Percentiles rank a stretch among this genome's conserved stretches.
phyloP scores from a whole-genome alignment of 495 filamentous ascomycete species.

The Neurospora tetraspora region DNA sequence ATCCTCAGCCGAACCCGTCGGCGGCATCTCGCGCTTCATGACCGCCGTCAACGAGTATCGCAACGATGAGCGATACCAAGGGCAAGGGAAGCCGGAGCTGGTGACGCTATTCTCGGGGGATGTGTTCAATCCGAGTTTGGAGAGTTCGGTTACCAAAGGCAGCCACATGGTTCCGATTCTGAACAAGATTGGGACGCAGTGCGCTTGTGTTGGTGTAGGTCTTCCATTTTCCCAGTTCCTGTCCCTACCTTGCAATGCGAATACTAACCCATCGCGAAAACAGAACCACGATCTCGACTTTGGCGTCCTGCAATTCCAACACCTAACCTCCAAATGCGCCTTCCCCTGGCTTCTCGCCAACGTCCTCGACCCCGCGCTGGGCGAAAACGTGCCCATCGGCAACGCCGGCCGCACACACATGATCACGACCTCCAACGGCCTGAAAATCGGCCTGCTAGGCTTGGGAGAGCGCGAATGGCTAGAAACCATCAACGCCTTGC shows the following conservation, averaged over 20 bases:
- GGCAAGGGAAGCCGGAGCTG: conserved; percentile 45
- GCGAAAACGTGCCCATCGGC: conserved; percentile 55
- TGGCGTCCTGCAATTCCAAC: conserved; percentile 67
- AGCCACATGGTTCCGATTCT: conserved; percentile 83
- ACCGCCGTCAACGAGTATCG: conserved; percentile 68
- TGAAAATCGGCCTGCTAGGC: conserved; percentile 79
- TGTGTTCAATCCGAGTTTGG: conserved; percentile 82
- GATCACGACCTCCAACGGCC: conserved; percentile 66
- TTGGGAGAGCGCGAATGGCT: conserved; percentile 72
- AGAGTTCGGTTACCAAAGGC: conserved; percentile 77
- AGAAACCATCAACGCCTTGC: conserved; percentile 76
- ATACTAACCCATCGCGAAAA: too few relatives aligned
- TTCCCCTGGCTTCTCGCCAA: conserved; percentile 92
- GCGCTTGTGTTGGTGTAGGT: conserved; percentile 70
- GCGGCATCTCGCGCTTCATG: conserved; percentile 71
- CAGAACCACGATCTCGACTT: conserved; percentile 91
- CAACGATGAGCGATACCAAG: conserved; percentile 40
- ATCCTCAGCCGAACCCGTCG: conserved; percentile 67
- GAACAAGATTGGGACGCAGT: conserved; percentile 64
- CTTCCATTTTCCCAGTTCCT: background rate
- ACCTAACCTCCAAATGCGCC: conserved; percentile 60
- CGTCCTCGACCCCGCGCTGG: conserved; percentile 67
- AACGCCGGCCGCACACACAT: conserved; percentile 60
- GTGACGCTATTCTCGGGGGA: conserved; percentile 86
- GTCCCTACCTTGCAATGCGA: too few relatives aligned